A percentile compares a stretch with the other conserved stretches of the same genome.
These are phyloP conservation scores for Boletus rufocinnamomeus DNA, from an alignment of 768 basidiomycete genomes.

Conservation along the genomic window DNA sequence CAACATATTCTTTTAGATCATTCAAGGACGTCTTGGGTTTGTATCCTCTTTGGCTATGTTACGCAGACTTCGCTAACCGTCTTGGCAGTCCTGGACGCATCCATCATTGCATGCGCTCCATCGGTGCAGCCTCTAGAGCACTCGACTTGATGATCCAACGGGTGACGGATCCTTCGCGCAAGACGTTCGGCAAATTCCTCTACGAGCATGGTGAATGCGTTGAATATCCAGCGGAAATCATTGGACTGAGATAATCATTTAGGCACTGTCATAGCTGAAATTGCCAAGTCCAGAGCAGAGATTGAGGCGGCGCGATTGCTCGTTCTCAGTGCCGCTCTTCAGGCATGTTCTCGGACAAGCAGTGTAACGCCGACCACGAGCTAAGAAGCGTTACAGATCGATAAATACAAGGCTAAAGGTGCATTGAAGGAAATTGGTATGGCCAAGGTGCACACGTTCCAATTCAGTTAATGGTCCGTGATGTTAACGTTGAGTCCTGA, in stretches of 20 bases:
- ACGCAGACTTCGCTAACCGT: not conserved
- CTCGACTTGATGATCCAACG: conserved; percentile 87
- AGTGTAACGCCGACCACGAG: not conserved
- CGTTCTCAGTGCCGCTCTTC: conserved; percentile 88
- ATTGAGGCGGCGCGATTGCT: conserved; percentile 87
- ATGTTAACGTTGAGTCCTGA: not conserved
- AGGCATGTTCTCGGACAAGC: conserved; percentile 44
- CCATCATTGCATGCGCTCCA: conserved; percentile 97
- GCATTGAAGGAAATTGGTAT: conserved; percentile 97
- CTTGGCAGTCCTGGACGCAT: conserved; percentile 82
- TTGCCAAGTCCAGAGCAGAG: conserved; percentile 90
- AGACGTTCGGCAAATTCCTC: conserved; percentile 92
- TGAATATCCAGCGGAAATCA: not conserved
- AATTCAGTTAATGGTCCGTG: not conserved
- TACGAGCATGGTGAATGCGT: conserved; percentile 77
- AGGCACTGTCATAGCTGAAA: conserved; percentile 89
- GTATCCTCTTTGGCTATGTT: conserved; percentile 18
- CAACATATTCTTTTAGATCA: conserved; percentile 52
- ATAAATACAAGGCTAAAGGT: conserved; percentile 87
- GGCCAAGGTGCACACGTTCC: conserved; percentile 68
- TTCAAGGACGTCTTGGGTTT: conserved; percentile 94
- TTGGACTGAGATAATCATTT: conserved; percentile 1
- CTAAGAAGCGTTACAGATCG: conserved; percentile 59
- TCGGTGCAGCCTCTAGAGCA: conserved; percentile 83
- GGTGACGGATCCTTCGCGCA: conserved; percentile 87